A percentile compares a stretch with the other conserved stretches of the same genome.
Conservation (phyloP, 345 rosid genomes). For the Boechera stricta region DNA sequence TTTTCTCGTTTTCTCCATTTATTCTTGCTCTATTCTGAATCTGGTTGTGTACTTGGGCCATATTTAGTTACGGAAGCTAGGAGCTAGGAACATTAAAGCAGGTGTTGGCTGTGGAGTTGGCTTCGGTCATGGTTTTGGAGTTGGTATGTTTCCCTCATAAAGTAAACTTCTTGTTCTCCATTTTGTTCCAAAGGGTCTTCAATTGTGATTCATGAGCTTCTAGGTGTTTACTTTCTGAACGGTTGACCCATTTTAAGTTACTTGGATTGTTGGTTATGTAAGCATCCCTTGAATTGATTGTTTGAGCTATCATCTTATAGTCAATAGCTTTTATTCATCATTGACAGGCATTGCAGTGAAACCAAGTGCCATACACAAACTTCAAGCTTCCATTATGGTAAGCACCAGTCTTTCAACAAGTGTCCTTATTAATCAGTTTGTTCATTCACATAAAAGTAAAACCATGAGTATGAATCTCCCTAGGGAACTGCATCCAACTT, state of each 20-base stretch:
- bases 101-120: constrained; percentile 49
- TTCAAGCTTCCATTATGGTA: constrained; percentile 69
- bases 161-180: neutral
- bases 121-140: constrained; percentile 50
- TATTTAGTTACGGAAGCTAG: constrained; percentile 46
- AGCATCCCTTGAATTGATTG: constrained; percentile 8
- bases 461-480: constrained; percentile 36
- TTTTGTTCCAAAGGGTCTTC: neutral
- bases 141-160: constrained; percentile 35
- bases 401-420: constrained; percentile 21
- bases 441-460: constrained; percentile 44
- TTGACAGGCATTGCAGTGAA: constrained; percentile 85
- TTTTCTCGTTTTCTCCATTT: neutral
- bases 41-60: constrained; percentile 13
- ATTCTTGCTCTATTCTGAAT: constrained; percentile 21
- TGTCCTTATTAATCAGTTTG: constrained; percentile 14
- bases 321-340: neutral
- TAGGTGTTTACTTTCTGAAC: neutral
- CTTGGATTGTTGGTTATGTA: constrained; percentile 20
- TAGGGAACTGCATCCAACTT: constrained; percentile 63
- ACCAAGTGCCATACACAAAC: constrained; percentile 73
- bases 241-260: constrained; percentile 9
- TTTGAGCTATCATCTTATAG: neutral
- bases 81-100: constrained; percentile 45
- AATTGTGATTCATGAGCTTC: neutral